Evolutionary conservation across 2,329 filamentous ascomycete genomes (phyloP).

Genomic region (Penicillium sp.): DNA sequence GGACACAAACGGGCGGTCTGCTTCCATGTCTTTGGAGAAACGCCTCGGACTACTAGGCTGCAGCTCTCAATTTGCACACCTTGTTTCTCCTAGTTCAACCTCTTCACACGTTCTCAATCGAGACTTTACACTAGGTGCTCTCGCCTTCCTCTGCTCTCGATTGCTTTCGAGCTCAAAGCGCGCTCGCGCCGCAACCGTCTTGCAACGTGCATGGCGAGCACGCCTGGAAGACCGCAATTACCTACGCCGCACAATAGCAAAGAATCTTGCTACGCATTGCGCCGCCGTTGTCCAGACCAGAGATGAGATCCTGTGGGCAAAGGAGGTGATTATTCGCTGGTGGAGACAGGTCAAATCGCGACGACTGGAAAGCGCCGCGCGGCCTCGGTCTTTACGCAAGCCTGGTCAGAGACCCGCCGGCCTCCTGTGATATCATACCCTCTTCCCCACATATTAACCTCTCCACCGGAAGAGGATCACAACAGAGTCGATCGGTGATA

Average conservation of each 20-base stretch:
- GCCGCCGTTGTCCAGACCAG: conserved; percentile 48
- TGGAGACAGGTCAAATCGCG: conserved; percentile 30
- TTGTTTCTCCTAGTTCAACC: conserved; percentile 37
- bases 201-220: conserved; percentile 55
- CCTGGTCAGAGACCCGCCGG: neutral
- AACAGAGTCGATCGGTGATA: neutral
- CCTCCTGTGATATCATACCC: neutral
- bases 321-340: conserved; percentile 34
- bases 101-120: conserved; percentile 50
- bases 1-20: neutral
- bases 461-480: neutral
- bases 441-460: neutral
- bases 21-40: conserved; percentile 24
- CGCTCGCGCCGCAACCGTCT: conserved; percentile 51
- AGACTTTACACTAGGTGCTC: conserved; percentile 56
- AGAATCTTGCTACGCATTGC: conserved; percentile 40
- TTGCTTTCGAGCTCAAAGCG: conserved; percentile 53
- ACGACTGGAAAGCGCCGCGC: conserved; percentile 6
- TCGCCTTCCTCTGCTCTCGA: conserved; percentile 61
- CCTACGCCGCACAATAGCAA: conserved; percentile 22
- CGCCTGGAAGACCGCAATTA: conserved; percentile 18
- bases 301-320: conserved; percentile 44
- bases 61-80: conserved; percentile 46
- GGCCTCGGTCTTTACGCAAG: neutral
- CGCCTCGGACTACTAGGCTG: conserved; percentile 44